Evolutionary conservation across 148 eudicot species (phyloP).

Genomic region (Euryodendron excelsum): DNA sequence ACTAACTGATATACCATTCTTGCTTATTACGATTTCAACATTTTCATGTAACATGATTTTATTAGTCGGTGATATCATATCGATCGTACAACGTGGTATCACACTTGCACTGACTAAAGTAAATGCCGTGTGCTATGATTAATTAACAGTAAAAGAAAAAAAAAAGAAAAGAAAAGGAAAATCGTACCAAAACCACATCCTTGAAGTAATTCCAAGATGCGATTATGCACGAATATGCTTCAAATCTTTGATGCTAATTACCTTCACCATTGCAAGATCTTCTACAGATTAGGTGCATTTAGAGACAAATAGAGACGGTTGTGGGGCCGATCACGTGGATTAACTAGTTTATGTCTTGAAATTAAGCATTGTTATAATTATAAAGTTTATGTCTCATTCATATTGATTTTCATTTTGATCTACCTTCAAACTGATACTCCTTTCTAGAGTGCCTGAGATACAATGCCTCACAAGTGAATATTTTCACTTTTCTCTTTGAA

Average conservation of each 20-base stretch:
- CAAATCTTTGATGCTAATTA: neutral
- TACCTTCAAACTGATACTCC: no score
- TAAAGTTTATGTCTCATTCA: neutral
- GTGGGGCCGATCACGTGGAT: slow-evolving; percentile 13
- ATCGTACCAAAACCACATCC: neutral
- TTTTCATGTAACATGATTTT: no score
- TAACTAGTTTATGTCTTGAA: neutral
- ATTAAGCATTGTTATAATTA: neutral
- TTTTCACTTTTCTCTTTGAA: no score
- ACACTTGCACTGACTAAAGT: neutral
- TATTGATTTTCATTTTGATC: no score
- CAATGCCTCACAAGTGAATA: no score
- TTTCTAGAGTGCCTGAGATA: no score
- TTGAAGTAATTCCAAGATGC: neutral
- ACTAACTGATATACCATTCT: no score
- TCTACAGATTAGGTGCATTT: slow-evolving; percentile 1
- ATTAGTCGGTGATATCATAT: no score
- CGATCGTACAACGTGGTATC: no score
- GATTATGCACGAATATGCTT: neutral
- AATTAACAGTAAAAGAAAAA: neutral
- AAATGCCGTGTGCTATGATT: neutral
- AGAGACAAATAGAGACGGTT: neutral
- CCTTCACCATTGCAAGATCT: neutral
- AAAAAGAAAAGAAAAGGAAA: neutral
- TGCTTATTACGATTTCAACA: no score